Conservation (phyloP, 2,329 filamentous ascomycete species). For the Fusarium chaquense region DNA sequence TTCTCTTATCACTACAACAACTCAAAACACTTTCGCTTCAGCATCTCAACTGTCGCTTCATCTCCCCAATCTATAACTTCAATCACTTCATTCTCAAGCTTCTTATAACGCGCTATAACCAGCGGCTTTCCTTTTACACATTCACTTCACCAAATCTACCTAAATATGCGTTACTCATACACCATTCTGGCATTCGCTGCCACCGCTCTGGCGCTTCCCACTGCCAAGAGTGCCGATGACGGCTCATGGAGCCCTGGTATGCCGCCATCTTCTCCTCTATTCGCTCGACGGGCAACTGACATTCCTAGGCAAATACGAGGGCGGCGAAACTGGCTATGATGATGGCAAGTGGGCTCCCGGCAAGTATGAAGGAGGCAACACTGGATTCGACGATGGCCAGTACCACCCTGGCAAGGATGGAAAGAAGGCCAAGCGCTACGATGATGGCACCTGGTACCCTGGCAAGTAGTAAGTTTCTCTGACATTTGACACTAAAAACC, state of each 20-base stretch:
- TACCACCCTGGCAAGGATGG: slow-evolving; percentile 1
- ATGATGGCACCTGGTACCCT: slow-evolving; percentile 15
- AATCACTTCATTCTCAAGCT: not conserved
- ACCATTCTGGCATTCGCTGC: slow-evolving; percentile 41
- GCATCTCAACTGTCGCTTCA: not conserved
- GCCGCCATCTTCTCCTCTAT: fast-evolving
- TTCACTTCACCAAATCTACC: not conserved
- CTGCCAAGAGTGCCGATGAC: slow-evolving; percentile 35
- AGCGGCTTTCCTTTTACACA: not conserved
- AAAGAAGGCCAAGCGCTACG: slow-evolving; percentile 16
- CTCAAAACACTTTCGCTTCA: slow-evolving; percentile 11
- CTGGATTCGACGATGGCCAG: slow-evolving; percentile 14
- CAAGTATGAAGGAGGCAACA: slow-evolving; percentile 23
- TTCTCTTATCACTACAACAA: slow-evolving; percentile 10
- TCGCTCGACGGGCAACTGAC: not conserved
- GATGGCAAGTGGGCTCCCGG: slow-evolving; percentile 30
- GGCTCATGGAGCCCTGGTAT: slow-evolving; percentile 26
- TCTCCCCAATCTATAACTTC: not conserved
- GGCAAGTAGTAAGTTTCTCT: slow-evolving; percentile 19
- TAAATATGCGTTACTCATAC: slow-evolving; percentile 41
- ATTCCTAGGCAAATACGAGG: slow-evolving; percentile 25
- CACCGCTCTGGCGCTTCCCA: slow-evolving; percentile 41
- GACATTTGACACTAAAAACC: not conserved
- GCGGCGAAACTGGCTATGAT: not conserved
- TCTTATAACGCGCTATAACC: not conserved